A percentile compares a stretch with the other conserved stretches of the same genome.
Conservation (phyloP, 208 protist species). For the Leishmania gerbilli region DNA sequence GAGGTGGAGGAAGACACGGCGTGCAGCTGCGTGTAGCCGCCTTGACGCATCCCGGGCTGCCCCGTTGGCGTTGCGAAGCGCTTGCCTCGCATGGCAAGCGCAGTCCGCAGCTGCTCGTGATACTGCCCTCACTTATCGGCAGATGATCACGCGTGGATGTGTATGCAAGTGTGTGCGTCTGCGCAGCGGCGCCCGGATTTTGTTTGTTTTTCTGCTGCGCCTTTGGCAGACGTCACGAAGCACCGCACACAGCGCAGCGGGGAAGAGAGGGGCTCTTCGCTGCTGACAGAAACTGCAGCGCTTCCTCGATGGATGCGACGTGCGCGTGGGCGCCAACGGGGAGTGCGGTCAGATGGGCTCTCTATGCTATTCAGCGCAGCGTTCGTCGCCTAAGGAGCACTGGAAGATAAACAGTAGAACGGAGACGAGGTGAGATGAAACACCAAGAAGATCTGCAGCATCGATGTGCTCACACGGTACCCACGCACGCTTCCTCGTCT, state of each 20-base stretch:
- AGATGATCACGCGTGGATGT: not conserved
- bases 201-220: not conserved
- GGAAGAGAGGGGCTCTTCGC: not conserved
- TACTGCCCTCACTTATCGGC: not conserved
- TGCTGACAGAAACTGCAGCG: not conserved
- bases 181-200: not conserved
- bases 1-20: constrained; percentile 13
- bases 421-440: not conserved
- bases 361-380: not conserved
- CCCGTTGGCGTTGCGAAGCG: constrained; percentile 29
- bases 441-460: not conserved
- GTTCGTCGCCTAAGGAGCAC: not conserved
- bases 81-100: constrained; percentile 16
- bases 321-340: not conserved
- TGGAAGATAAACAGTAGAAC: not conserved
- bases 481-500: not conserved
- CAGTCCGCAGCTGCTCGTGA: not conserved
- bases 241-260: not conserved
- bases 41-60: constrained; percentile 5
- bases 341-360: not conserved
- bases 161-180: not conserved
- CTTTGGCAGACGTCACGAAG: not conserved
- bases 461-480: too few species aligned
- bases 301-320: not conserved
- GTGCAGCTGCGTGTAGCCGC: constrained; percentile 20